A percentile compares a stretch with the other conserved stretches of the same genome.
phyloP scores from a whole-genome alignment of 345 rosid genomes.

The Orychophragmus violaceus region DNA sequence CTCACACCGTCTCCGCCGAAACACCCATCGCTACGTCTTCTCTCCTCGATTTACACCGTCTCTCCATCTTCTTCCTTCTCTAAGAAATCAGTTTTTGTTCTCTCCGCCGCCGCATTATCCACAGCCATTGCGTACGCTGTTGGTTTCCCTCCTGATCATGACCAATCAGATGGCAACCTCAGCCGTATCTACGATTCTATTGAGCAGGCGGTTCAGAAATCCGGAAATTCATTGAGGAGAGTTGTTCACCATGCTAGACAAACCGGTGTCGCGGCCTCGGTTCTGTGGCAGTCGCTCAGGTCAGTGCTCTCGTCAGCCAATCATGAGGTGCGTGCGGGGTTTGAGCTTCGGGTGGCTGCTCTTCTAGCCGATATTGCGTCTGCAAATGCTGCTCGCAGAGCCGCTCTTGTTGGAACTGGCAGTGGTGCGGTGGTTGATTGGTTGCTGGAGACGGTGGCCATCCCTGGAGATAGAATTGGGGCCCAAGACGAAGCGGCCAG shows the following conservation, averaged over 20 bases:
- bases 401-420: conserved; percentile 79
- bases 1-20: conserved; percentile 28
- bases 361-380: conserved; percentile 85
- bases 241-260: conserved; percentile 55
- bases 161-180: conserved; percentile 12
- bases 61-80: conserved; percentile 24
- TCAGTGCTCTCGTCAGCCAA: conserved; percentile 92
- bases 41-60: conserved; percentile 28
- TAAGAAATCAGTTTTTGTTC: conserved; percentile 39
- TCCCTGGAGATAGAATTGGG: conserved; percentile 47
- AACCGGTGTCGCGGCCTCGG: conserved; percentile 74
- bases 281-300: conserved; percentile 83
- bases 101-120: conserved; percentile 62
- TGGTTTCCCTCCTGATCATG: conserved; percentile 29
- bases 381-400: conserved; percentile 71
- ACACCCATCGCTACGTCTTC: conserved; percentile 21
- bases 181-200: conserved; percentile 39
- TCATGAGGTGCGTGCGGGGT: conserved; percentile 86
- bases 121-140: conserved; percentile 41
- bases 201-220: conserved; percentile 43
- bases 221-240: conserved; percentile 57
- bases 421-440: conserved; percentile 91
- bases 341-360: conserved; percentile 85
- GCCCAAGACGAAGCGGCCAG: conserved; percentile 95
- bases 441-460: conserved; percentile 79